Evolutionary conservation across 176 grass and related monocot genomes (phyloP), one percentile per base, ranked within the genome.

Genomic region (Themeda triandra): DNA sequence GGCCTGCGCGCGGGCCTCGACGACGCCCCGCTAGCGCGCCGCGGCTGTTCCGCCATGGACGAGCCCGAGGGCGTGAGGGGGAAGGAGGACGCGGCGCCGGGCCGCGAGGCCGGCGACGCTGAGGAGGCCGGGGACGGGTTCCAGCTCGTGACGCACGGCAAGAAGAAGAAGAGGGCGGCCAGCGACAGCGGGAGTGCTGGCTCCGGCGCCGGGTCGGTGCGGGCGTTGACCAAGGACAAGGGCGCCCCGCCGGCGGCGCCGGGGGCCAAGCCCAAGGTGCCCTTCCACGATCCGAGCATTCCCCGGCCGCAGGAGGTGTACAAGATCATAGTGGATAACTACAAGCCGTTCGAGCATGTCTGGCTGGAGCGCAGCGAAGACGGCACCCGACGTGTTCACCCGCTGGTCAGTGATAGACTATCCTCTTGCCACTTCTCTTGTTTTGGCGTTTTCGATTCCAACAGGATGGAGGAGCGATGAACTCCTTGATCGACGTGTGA

Each of bases 341-440:
- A 71, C 36, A 94, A 94, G 9, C 96, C 96, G 4, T 98, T 98
- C 80, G 66, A 94, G 39, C 96, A 98, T 87, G 91, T 98, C 48
- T 98, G 96, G 93, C 87, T 98, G 6, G 93, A 94, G 65, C 86
- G 74, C 66, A 92, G 74, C 69, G 67, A 87, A 4, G 96, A 98
- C 70, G 93, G 89, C 53, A 84, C 77, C 41, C 39, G 88, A 3
- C 80, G 71, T 71, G 80, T 95, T 68, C 96, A 98, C 90, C 96
- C 96, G 42, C 69, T 95, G 93, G 96, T 95, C 76, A 80, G 81
- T 77, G 58, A 62, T 13, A 27, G n/a, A 27, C 14, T 72, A 2
- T 13, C 32, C 29, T 72, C 10, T 91, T 39, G 36, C 66, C 19
- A 6, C 71, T 58, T 33, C 33, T 75, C 27, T 46, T 66, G 14